These are phyloP conservation scores for Fusarium piperis DNA, from an alignment of 2,329 filamentous ascomycete species.

Conservation along the genomic window DNA sequence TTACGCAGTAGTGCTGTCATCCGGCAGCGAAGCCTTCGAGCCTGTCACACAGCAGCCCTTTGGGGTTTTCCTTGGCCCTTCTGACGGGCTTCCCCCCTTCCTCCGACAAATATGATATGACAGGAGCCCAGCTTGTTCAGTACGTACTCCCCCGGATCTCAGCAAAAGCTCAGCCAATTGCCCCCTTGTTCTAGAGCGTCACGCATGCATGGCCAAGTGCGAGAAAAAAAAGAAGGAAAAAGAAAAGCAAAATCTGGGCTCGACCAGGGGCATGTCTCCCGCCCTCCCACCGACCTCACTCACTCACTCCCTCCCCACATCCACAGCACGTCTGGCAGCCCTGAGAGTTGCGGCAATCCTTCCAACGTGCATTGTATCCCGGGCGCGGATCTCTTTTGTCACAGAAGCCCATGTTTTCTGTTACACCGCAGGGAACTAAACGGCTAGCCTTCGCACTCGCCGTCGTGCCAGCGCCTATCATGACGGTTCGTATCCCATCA, in stretches of 20 bases:
- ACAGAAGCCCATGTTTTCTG: conserved; percentile 29
- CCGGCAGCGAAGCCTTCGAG: background rate
- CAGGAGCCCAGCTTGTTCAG: background rate
- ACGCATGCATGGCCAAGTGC: conserved; percentile 26
- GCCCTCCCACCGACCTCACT: conserved; percentile 15
- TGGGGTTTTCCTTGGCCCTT: conserved; percentile 1
- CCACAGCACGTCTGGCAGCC: conserved; percentile 23
- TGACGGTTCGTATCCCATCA: background rate
- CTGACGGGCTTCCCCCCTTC: conserved; percentile 5
- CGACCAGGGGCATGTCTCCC: background rate
- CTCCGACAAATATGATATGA: conserved; percentile 27
- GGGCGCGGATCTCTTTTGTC: conserved; percentile 38
- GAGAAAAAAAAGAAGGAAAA: background rate
- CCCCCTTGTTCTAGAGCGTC: conserved; percentile 19
- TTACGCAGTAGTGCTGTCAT: background rate
- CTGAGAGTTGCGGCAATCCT: conserved; percentile 21
- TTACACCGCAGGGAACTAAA: conserved; percentile 34
- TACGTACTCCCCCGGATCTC: conserved; percentile 1
- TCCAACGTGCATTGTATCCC: conserved; percentile 34
- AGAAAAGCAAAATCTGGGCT: conserved; percentile 15
- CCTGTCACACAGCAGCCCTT: background rate
- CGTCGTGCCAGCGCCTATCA: background rate
- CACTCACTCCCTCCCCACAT: conserved; percentile 5
- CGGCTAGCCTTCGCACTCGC: background rate
- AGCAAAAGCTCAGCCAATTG: background rate